Evolutionary conservation across 2,329 filamentous ascomycete species (phyloP).

Genomic region (Ceratocystis harringtonii): DNA sequence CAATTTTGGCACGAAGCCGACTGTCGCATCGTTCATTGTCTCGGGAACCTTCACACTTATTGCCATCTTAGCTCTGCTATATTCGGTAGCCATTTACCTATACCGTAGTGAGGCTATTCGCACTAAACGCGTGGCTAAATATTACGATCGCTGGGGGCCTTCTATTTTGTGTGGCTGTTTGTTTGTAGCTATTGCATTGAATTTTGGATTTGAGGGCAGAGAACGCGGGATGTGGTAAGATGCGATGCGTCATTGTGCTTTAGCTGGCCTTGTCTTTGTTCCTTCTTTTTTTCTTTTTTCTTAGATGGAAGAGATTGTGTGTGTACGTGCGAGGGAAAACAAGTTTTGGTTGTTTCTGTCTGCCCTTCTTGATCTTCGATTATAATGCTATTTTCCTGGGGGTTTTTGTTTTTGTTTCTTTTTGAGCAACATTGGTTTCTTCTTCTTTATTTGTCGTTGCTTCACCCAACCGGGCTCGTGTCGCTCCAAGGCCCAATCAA

Average conservation of each 20-base stretch:
- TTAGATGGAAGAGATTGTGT: too few relatives aligned
- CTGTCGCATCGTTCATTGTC: constrained; percentile 46
- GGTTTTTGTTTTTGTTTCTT: neutral
- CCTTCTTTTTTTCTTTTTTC: neutral
- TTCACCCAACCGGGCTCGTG: neutral
- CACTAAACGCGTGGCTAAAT: constrained; percentile 67
- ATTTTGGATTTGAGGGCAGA: constrained; percentile 65
- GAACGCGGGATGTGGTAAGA: constrained; percentile 40
- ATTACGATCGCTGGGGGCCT: constrained; percentile 82
- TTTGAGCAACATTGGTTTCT: neutral
- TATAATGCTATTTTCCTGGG: too few relatives aligned
- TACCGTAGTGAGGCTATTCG: constrained; percentile 80
- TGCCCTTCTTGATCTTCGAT: too few relatives aligned
- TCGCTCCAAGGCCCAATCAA: too few relatives aligned
- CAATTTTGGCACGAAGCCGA: constrained; percentile 55
- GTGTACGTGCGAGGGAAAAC: too few relatives aligned
- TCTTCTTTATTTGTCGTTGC: neutral
- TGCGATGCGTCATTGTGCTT: neutral
- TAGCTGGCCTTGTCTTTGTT: neutral
- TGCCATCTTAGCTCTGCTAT: constrained; percentile 62
- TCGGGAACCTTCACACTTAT: constrained; percentile 70
- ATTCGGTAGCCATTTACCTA: constrained; percentile 70
- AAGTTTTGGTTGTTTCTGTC: too few relatives aligned
- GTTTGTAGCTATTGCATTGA: constrained; percentile 58
- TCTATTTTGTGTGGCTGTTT: constrained; percentile 59